phyloP scores from a whole-genome alignment of 495 filamentous ascomycete genomes.

The Xylaria scruposa region DNA sequence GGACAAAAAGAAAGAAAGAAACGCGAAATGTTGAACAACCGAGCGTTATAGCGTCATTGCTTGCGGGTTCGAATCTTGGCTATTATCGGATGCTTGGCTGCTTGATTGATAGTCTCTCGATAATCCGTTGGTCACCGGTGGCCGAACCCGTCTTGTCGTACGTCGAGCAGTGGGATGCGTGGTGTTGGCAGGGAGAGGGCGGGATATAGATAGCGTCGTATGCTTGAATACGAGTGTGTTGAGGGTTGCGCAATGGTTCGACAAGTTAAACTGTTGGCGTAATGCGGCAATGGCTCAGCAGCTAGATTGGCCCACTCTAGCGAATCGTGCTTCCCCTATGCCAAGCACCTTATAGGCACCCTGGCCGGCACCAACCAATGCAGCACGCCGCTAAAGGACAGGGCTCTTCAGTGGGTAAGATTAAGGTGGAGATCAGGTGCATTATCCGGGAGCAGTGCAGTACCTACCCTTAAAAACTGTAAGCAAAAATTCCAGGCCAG shows the following conservation, averaged over 20 bases:
- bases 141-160: neutral
- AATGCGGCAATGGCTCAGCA: constrained; percentile 18
- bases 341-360: constrained; percentile 6
- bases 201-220: neutral
- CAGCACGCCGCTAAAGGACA: constrained; percentile 5
- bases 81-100: constrained; percentile 3
- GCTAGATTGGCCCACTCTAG: neutral
- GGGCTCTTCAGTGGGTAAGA: constrained; percentile 5
- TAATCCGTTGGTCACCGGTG: neutral
- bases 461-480: neutral
- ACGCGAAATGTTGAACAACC: constrained; percentile 7
- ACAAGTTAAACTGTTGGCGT: constrained; percentile 12
- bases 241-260: constrained; percentile 23
- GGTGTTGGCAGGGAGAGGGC: neutral
- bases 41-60: constrained; percentile 35
- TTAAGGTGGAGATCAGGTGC: neutral
- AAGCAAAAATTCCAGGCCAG: neutral
- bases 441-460: neutral
- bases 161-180: neutral
- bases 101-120: neutral
- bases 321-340: neutral
- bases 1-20: constrained; percentile 23
- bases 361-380: constrained; percentile 12
- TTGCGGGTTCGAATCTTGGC: constrained; percentile 24
- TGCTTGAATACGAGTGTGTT: constrained; percentile 4